Percentiles rank a stretch among this genome's conserved stretches.
These are phyloP conservation scores for Anthostomella pinea DNA, from an alignment of 2,329 filamentous ascomycete species.

Conservation along the genomic window DNA sequence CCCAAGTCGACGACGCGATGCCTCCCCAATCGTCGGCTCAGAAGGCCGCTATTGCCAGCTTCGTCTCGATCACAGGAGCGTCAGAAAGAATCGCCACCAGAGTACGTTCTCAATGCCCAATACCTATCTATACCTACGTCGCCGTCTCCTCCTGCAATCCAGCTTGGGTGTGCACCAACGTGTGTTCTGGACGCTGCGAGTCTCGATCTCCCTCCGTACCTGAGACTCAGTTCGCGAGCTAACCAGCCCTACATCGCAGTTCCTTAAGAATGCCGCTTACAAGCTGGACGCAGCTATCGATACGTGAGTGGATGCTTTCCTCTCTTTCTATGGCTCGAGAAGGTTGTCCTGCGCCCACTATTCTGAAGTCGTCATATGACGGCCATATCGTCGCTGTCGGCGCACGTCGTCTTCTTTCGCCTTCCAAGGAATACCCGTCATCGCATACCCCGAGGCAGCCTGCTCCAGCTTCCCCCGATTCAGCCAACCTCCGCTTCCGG, in stretches of 20 bases:
- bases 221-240: constrained; percentile 2
- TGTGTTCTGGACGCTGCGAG: too few species aligned
- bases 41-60: constrained; percentile 26
- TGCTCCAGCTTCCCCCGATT: neutral
- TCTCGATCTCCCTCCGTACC: too few species aligned
- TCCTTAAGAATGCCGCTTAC: constrained; percentile 43
- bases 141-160: neutral
- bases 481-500: neutral
- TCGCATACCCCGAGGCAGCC: too few species aligned
- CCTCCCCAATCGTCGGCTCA: constrained; percentile 25
- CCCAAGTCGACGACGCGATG: constrained; percentile 16
- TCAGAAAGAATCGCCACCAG: constrained; percentile 25
- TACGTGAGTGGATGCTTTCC: constrained; percentile 46
- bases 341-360: too few species aligned
- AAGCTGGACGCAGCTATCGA: constrained; percentile 54
- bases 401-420: too few species aligned
- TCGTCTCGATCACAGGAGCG: constrained; percentile 30
- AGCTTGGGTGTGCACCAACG: too few species aligned
- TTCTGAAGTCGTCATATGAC: too few species aligned
- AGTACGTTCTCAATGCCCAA: constrained; percentile 14
- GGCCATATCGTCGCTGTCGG: too few species aligned
- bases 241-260: constrained; percentile 15
- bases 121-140: neutral
- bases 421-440: too few species aligned
- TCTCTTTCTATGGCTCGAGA: constrained; percentile 10